Conservation (phyloP, 306 rosid species). For the Dicorynia guianensis region DNA sequence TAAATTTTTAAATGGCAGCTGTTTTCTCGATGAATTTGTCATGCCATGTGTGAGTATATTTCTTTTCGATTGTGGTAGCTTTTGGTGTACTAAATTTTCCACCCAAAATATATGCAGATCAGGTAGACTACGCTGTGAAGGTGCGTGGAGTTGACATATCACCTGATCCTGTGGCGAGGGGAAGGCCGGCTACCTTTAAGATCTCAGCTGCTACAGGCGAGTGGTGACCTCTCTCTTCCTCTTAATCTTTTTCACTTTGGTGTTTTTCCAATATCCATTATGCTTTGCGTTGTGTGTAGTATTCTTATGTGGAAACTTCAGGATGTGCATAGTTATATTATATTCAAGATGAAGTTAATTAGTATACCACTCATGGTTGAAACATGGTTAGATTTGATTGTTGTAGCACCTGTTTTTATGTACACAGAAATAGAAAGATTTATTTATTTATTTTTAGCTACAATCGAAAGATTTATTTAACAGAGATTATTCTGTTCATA, state of each 20-base stretch:
- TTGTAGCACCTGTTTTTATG: neutral
- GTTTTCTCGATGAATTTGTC: neutral
- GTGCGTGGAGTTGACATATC: conserved; percentile 54
- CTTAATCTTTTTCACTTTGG: neutral
- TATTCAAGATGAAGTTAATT: neutral
- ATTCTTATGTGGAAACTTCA: neutral
- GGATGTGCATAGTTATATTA: neutral
- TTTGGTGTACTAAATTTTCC: neutral
- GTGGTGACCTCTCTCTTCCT: conserved; percentile 47
- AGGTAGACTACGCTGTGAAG: conserved; percentile 59
- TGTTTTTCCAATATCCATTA: neutral
- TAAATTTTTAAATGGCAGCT: neutral
- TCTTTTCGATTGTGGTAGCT: neutral
- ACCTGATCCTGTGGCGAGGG: conserved; percentile 61
- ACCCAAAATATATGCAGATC: conserved; percentile 43
- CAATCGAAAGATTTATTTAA: neutral
- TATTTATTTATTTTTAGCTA: no score
- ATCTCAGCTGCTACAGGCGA: conserved; percentile 63
- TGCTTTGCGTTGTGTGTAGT: neutral
- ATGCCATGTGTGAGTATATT: neutral
- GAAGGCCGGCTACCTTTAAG: conserved; percentile 60
- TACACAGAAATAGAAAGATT: conserved; percentile 1
- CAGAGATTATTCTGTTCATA: neutral
- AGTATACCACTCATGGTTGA: neutral
- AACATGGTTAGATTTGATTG: neutral